Evolutionary conservation across 2,329 filamentous ascomycete genomes (phyloP), one percentile per base, ranked within the genome.

Genomic region (Neonectria sp.): DNA sequence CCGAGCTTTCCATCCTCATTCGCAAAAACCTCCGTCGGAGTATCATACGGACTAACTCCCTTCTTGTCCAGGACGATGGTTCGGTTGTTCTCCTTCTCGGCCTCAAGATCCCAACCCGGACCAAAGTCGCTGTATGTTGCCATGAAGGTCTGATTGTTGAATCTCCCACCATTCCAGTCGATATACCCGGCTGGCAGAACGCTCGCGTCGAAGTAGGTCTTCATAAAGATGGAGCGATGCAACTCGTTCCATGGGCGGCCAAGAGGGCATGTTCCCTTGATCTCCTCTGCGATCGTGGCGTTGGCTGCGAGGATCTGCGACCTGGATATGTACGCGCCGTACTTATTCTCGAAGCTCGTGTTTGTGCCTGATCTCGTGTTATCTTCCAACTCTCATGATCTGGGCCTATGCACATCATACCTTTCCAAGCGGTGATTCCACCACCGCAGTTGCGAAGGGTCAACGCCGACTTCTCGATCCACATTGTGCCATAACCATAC

Each of bases 401-500:
- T 2, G 3, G 3, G 7, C 11, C 3, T 31, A 24, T 9, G 11
- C 2, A 25, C 8, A 5, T 6, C 27, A 1, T 37, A 57, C 63
- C 63, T 73, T 92, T 92, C 91, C 90, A 92, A 0, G 91, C 90
- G 0, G 89, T 91, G 60, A 93, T 88, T 12, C 90, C 91, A 17
- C 91, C 91, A 4, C 89, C 89, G 70, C 90, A 93, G 71, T 80
- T 82, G 11, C 91, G 86, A 13, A 92, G 83, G 0, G 82, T 80
- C 2, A 93, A 78, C 0, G 82, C 80, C 2, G 86, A 88, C 4
- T 83, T 81, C 62, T 89, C 83, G 46, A 92, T 82, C 84, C 87
- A 92, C 4, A 87, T 83, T 0, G 90, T 92, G 29, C 90, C 90
- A 73, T 92, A 92, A 9, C 90, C 90, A 74, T 92, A 92, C 24